Percentiles rank a stretch among this genome's conserved stretches.
Evolutionary conservation across 1,284 basidiomycete genomes (phyloP).

Genomic region (Exobasidium cylindrosporum): DNA sequence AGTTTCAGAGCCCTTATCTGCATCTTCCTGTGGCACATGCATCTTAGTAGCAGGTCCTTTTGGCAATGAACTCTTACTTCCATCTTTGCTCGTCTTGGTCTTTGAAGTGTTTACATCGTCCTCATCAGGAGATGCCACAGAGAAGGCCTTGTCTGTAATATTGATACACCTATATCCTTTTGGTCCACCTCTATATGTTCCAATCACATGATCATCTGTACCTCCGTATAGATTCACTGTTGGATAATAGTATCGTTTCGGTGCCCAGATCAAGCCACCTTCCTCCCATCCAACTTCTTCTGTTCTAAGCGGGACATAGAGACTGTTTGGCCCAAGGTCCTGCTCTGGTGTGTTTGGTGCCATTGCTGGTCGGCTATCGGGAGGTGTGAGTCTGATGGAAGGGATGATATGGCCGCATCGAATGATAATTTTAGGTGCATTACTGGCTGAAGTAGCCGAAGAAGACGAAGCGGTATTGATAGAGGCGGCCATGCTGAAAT

Average conservation of each 20-base stretch:
- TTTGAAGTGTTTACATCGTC: background rate
- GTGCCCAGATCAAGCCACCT: constrained; percentile 45
- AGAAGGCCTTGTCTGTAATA: constrained; percentile 12
- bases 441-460: background rate
- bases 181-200: constrained; percentile 21
- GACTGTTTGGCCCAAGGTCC: constrained; percentile 29
- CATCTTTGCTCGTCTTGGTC: constrained; percentile 5
- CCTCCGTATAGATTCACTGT: constrained; percentile 20
- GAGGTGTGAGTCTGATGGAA: constrained; percentile 35
- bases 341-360: constrained; percentile 32
- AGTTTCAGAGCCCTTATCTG: background rate
- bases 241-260: constrained; percentile 39
- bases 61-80: constrained; percentile 7
- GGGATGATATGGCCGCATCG: constrained; percentile 26
- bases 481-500: no score
- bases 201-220: constrained; percentile 21
- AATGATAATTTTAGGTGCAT: constrained; percentile 1
- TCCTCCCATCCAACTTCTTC: constrained; percentile 49
- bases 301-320: constrained; percentile 45
- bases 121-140: constrained; percentile 4
- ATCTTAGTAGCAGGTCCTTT: background rate
- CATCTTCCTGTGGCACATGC: background rate
- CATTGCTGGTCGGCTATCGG: constrained; percentile 22
- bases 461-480: no score
- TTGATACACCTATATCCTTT: constrained; percentile 18